Conservation (phyloP, 768 basidiomycete species). For the Mycena rosella region DNA sequence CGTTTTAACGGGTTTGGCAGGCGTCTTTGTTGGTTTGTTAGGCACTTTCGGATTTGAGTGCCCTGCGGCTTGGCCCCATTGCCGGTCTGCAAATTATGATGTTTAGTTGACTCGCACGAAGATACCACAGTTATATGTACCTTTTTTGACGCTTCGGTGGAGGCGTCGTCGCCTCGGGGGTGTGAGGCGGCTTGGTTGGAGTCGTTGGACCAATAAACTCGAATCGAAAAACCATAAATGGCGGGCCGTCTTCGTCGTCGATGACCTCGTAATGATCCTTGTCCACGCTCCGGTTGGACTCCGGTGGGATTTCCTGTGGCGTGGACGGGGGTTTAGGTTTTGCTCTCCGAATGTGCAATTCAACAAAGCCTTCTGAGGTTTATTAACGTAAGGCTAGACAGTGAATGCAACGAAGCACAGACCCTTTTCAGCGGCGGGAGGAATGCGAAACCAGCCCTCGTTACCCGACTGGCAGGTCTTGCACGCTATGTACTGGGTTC, state of each 20-base stretch:
- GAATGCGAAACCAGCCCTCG: not conserved
- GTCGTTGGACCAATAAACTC: not conserved
- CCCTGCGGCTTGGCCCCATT: too few relatives aligned
- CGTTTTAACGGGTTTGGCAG: too few relatives aligned
- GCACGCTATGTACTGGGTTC: not conserved
- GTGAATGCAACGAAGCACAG: too few relatives aligned
- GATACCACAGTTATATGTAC: too few relatives aligned
- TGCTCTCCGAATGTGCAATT: not conserved
- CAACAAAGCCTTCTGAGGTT: not conserved
- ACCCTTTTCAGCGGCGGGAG: constrained; percentile 9
- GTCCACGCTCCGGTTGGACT: too few relatives aligned
- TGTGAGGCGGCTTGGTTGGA: not conserved
- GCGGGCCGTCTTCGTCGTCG: constrained; percentile 1
- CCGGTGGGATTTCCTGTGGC: too few relatives aligned
- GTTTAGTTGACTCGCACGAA: too few relatives aligned
- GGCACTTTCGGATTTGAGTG: too few relatives aligned
- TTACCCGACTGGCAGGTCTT: not conserved
- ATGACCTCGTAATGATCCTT: not conserved
- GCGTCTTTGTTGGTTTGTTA: too few relatives aligned
- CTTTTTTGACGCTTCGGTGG: constrained; percentile 3
- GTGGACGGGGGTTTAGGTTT: too few relatives aligned
- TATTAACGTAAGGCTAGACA: not conserved
- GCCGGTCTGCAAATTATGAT: too few relatives aligned
- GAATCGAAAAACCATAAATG: constrained; percentile 6
- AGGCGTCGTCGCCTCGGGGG: not conserved